Percentiles rank a stretch among this genome's conserved stretches.
Evolutionary conservation across 805 yeast genomes (phyloP).

Genomic region (Candida sonorensis): DNA sequence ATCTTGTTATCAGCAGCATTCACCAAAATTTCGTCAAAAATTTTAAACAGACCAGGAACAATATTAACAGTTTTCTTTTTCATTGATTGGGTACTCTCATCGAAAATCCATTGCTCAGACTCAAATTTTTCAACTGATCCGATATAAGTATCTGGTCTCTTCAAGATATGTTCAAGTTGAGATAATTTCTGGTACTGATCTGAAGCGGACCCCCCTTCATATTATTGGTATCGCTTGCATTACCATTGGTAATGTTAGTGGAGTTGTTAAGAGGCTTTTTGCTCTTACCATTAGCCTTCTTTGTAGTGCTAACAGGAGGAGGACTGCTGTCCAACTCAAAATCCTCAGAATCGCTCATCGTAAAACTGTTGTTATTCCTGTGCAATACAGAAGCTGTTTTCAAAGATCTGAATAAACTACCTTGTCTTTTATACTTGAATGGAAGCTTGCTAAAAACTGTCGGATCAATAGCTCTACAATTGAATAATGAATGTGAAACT

Average conservation of each 20-base stretch:
- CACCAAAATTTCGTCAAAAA: conserved; percentile 93
- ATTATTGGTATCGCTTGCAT: too few relatives aligned
- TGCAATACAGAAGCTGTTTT: too few relatives aligned
- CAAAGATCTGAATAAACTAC: too few relatives aligned
- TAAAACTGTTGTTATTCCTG: too few relatives aligned
- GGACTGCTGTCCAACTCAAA: too few relatives aligned
- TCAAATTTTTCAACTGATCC: conserved; percentile 87
- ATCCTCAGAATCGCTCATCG: too few relatives aligned
- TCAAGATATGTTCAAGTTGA: conserved; percentile 91
- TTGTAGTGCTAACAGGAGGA: neutral
- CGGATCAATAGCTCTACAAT: too few relatives aligned
- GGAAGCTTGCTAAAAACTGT: too few relatives aligned
- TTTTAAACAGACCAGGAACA: conserved; percentile 94
- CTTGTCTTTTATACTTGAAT: too few relatives aligned
- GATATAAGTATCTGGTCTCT: conserved; percentile 96
- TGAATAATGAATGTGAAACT: too few relatives aligned
- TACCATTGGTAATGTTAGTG: too few relatives aligned
- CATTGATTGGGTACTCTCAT: conserved; percentile 58
- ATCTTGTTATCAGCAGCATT: conserved; percentile 99
- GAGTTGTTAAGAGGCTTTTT: too few relatives aligned
- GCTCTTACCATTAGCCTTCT: conserved; percentile 5
- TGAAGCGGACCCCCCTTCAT: conserved; percentile 34
- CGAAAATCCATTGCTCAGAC: conserved; percentile 80
- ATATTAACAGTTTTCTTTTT: conserved; percentile 56
- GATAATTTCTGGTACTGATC: conserved; percentile 90